Base-by-base conservation (phyloP, 768 basidiomycete species). In the Amanita rimosa region DNA sequence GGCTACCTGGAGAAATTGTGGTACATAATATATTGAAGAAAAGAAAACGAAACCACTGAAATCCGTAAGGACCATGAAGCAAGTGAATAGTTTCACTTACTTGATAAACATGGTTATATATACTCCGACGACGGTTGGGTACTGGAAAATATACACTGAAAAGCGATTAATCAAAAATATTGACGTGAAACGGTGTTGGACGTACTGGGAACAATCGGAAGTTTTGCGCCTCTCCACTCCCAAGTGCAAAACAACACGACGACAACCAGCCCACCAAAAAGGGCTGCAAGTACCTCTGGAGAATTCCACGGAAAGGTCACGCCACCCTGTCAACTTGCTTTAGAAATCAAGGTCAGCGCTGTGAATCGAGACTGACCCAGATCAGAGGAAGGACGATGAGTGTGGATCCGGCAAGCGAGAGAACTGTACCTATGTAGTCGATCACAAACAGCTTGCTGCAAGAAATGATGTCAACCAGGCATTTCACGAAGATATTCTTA, bases 1-100 rank as follows among this genome's bases (percentile, higher is more conserved):
- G 3, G 76, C 81, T 7, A 85, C 76, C 63, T 87, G 85, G 63
- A 85, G 83, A 59, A 77, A 86, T 53, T 83, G 79, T 1, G 87
- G 85, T 0, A 88, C 70, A 56, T 85, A 85, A 60, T 78, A 85
- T 10, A 84, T 58, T 7, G 81, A 73, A 14, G 76, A 81, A 61
- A 74, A 79, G 60, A 78, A 80, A 2, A 79, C 66, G 53, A 80
- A 74, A 21, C 78, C 79, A 43, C 78, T 81, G 50, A 19, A 48
- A 29, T 16, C 42, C 29, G 19, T 14, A 16, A 21, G 11, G 33
- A 22, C 13, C 2, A 26, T 5, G n/a, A 22, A 21, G 13, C 3
- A 21, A n/a, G 33, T 27, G 14, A 1, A 4, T 24, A n/a, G n/a
- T 35, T 4, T 17, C 14, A 54, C 73, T 40, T 59, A 74, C 79